These are phyloP conservation scores for Gaertneriomyces semiglobifer DNA, from an alignment of 192 early-diverging fungal species.

Conservation along the genomic window DNA sequence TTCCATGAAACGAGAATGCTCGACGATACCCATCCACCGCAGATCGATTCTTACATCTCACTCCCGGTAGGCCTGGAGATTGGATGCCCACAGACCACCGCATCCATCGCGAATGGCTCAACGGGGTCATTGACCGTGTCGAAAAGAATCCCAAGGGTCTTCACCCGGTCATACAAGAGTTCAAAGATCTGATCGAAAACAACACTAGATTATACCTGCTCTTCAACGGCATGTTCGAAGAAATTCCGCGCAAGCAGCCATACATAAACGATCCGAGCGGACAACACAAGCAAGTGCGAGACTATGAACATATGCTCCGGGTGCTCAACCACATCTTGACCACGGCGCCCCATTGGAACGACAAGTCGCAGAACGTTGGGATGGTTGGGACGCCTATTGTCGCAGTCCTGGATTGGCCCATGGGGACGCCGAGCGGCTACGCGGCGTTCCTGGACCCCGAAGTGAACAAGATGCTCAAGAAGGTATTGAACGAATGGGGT, in stretches of 20 bases:
- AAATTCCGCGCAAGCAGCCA: slow-evolving; percentile 16
- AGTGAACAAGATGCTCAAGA: slow-evolving; percentile 22
- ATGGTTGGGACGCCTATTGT: slow-evolving; percentile 13
- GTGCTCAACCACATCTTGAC: slow-evolving; percentile 28
- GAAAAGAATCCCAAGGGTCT: slow-evolving; percentile 15
- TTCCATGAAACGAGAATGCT: not conserved
- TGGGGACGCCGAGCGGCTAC: slow-evolving; percentile 19
- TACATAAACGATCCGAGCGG: slow-evolving; percentile 17
- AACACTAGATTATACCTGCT: slow-evolving; percentile 19
- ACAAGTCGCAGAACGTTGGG: slow-evolving; percentile 11
- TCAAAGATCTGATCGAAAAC: slow-evolving; percentile 13
- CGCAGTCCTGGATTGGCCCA: slow-evolving; percentile 25
- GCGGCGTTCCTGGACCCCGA: slow-evolving; percentile 25
- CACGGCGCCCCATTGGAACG: slow-evolving; percentile 23
- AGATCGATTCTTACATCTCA: not conserved
- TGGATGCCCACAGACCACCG: slow-evolving; percentile 25
- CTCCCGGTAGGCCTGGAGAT: slow-evolving; percentile 3
- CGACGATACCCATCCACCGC: not conserved
- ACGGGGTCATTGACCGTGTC: slow-evolving; percentile 2
- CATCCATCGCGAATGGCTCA: slow-evolving; percentile 22
- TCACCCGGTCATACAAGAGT: slow-evolving; percentile 18
- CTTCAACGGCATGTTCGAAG: slow-evolving; percentile 23
- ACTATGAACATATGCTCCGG: slow-evolving; percentile 17
- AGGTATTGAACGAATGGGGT: slow-evolving; percentile 22
- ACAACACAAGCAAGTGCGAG: slow-evolving; percentile 17